Evolutionary conservation across 345 rosid genomes (phyloP).

Genomic region (Bruguiera sexangula): DNA sequence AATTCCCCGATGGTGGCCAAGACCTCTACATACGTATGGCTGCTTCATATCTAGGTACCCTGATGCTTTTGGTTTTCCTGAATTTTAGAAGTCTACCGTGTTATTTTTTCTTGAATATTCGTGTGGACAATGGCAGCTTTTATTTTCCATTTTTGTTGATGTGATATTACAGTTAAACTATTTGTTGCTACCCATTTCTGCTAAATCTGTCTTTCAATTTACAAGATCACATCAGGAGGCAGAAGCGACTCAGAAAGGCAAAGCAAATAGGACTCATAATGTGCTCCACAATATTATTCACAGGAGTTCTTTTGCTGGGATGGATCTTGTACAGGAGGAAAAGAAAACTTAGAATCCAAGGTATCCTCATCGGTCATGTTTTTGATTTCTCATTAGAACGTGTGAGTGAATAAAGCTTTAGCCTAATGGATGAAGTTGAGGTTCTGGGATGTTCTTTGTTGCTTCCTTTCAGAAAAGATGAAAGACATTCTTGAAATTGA

Average conservation of each 20-base stretch:
- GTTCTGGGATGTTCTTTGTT: not conserved
- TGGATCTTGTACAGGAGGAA: constrained; percentile 3
- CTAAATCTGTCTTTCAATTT: not conserved
- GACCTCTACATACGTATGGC: constrained; percentile 17
- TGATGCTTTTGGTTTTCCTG: not conserved
- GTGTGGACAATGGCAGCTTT: no score
- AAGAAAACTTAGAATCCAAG: constrained; percentile 13
- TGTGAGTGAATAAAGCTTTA: not conserved
- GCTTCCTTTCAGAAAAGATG: constrained; percentile 6
- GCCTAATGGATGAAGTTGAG: not conserved
- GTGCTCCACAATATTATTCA: not conserved
- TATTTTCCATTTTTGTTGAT: not conserved
- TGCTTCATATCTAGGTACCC: constrained; percentile 20
- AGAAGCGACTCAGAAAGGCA: not conserved
- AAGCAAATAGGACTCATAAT: constrained; percentile 15
- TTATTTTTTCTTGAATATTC: no score
- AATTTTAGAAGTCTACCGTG: not conserved
- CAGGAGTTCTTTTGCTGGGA: constrained; percentile 6
- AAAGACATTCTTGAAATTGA: not conserved
- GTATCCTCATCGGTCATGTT: not conserved
- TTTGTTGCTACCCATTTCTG: not conserved
- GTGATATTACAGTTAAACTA: not conserved
- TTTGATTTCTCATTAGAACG: not conserved
- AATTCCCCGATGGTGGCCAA: constrained; percentile 10
- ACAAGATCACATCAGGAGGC: constrained; percentile 6